These are phyloP conservation scores for Dendrocalamus latiflorus DNA, from an alignment of 202 grass and related monocot species.

Conservation along the genomic window DNA sequence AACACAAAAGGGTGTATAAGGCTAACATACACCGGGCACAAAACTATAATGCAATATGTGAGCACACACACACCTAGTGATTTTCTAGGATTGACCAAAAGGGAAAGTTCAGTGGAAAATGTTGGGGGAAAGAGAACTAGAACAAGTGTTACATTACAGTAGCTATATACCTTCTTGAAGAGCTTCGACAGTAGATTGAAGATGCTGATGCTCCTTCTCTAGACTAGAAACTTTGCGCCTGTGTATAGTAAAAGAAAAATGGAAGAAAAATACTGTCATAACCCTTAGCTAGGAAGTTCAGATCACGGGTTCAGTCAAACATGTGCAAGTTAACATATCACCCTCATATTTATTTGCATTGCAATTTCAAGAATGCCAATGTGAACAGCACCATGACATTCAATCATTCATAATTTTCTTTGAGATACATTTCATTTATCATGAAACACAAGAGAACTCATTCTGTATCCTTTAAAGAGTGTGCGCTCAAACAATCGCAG, in stretches of 20 bases:
- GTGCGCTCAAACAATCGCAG: background rate
- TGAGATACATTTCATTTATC: background rate
- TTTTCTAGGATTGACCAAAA: constrained; percentile 5
- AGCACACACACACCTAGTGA: background rate
- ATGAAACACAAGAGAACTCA: constrained; percentile 8
- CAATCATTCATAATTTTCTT: background rate
- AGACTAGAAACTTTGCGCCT: constrained; percentile 89
- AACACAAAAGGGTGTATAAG: background rate
- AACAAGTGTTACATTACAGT: background rate
- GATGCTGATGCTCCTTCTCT: constrained; percentile 90
- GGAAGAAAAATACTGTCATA: constrained; percentile 7
- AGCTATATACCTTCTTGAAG: constrained; percentile 78
- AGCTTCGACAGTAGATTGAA: constrained; percentile 87
- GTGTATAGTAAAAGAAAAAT: constrained; percentile 22
- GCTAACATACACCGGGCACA: constrained; percentile 12
- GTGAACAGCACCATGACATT: background rate
- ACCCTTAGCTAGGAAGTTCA: background rate
- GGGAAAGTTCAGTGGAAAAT: background rate
- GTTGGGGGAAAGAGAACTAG: background rate
- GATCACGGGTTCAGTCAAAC: background rate
- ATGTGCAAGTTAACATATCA: background rate
- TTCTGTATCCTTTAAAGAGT: background rate
- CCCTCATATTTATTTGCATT: constrained; percentile 1
- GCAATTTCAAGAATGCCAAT: constrained; percentile 2
- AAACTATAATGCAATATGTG: background rate